Evolutionary conservation across 106 monocot genomes (phyloP).

Genomic region (Allium sativum): DNA sequence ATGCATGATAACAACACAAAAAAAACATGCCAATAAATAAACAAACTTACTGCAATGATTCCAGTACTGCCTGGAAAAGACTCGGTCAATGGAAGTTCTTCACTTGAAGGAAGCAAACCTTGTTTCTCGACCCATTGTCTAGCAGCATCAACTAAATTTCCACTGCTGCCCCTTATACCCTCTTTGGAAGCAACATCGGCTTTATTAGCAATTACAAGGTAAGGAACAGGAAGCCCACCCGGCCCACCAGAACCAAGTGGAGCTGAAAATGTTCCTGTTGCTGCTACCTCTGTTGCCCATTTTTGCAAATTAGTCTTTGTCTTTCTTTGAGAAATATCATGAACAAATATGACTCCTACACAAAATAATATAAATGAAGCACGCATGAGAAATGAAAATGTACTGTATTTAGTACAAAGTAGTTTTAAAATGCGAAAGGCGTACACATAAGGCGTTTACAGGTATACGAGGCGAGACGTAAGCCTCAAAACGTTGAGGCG

Average conservation of each 20-base stretch:
- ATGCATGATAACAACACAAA: conserved; percentile 26
- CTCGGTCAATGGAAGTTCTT: conserved; percentile 78
- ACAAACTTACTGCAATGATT: conserved; percentile 39
- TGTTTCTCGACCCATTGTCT: conserved; percentile 97
- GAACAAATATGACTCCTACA: conserved; percentile 87
- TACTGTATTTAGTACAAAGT: too few species aligned
- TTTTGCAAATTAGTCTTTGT: conserved; percentile 69
- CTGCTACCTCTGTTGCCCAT: conserved; percentile 76
- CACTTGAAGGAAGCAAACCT: conserved; percentile 73
- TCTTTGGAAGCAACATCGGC: conserved; percentile 62
- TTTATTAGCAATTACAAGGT: conserved; percentile 84
- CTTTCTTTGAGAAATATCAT: conserved; percentile 86
- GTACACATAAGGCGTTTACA: too few species aligned
- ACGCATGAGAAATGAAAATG: too few species aligned
- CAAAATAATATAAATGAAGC: background rate
- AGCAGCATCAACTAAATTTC: conserved; percentile 95
- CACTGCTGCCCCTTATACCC: conserved; percentile 71
- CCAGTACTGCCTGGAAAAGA: conserved; percentile 62
- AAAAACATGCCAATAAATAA: conserved; percentile 34
- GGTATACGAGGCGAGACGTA: too few species aligned
- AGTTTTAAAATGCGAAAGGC: too few species aligned
- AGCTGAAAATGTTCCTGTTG: conserved; percentile 77
- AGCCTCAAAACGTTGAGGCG: too few species aligned
- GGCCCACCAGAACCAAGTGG: conserved; percentile 68
- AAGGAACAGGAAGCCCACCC: conserved; percentile 89